Evolutionary conservation across 495 filamentous ascomycete species (phyloP), one percentile per base, ranked within the genome.

Genomic region (Aspergillus panamensis): DNA sequence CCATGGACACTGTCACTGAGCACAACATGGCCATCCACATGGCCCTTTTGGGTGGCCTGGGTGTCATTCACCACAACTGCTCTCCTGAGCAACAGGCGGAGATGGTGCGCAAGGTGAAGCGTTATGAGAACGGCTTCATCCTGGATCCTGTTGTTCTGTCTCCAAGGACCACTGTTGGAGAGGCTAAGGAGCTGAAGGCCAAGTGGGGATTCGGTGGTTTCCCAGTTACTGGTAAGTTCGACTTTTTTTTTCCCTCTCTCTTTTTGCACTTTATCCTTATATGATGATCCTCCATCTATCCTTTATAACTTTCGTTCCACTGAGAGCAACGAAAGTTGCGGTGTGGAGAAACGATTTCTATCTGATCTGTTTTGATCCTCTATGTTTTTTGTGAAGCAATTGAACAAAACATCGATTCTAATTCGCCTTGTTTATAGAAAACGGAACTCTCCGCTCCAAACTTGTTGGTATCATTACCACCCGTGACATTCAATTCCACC

Each of bases 281-380:
- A 77, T 83, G 78, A 95, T 95, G 91, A 92, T 84, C 82, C 73
- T 66, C 70, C 82, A 79, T 77, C 58, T 77, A 78, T 76, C 79
- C 74, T 71, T 80, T 76, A 87, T 97, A 96, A 98, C 94, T 98
- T 98, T 98, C 94, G 95, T 97, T 98, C 95, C 90, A 90, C 95
- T 92, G 90, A 25, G 80, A 87, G 84, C 89, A 83, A 81, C 81
- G 83, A 76, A 65, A 82, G 87, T 86, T 82, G 89, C 87, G 76
- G 76, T 96, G 91, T 81, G 90, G 91, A 92, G 71, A 82, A 76
- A 66, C 74, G 70, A 69, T 80, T 77, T 67, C 66, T 62, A 72
- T 73, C 72, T 80, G 76, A 77, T 58, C 45, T 43, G n/a, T 40
- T 44, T 49, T 8, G 25, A 45, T 19, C 8, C n/a, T 40, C 33